These are phyloP conservation scores for Penicillium soppii DNA, from an alignment of 495 filamentous ascomycete species.

Conservation along the genomic window DNA sequence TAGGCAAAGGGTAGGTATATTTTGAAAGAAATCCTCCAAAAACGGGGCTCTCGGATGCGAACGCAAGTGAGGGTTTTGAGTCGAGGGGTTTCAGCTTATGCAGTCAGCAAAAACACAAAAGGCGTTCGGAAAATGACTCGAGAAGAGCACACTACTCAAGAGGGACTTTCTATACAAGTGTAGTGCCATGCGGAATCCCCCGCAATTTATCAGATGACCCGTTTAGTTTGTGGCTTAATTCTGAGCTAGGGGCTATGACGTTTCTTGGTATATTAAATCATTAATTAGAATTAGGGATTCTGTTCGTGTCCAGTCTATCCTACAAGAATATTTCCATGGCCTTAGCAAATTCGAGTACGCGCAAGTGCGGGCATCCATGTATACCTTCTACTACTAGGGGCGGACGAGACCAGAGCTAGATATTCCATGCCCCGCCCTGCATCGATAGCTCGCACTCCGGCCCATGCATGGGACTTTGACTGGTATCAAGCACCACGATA, in stretches of 20 bases:
- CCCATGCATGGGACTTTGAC: no score
- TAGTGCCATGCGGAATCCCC: neutral
- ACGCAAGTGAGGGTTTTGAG: neutral
- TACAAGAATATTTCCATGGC: no score
- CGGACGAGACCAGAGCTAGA: no score
- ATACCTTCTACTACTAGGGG: no score
- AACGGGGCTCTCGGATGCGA: neutral
- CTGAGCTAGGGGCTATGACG: slow-evolving; percentile 4
- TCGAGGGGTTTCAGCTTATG: neutral
- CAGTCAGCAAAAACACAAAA: slow-evolving; percentile 13
- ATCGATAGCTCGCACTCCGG: no score
- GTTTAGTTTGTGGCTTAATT: slow-evolving; percentile 10
- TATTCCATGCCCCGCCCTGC: no score
- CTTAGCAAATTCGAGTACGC: no score
- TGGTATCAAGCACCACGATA: no score
- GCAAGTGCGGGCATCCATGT: no score
- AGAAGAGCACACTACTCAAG: slow-evolving; percentile 1
- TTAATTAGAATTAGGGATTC: no score
- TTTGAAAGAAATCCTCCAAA: neutral
- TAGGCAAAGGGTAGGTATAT: neutral
- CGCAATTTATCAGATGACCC: slow-evolving; percentile 7
- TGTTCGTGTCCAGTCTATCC: no score
- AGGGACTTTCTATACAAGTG: neutral
- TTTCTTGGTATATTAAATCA: neutral
- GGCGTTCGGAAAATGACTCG: neutral